Percentiles rank a stretch among this genome's conserved stretches.
Conservation (phyloP, 352 stramenopile genomes). For the Globisporangium yorkense region DNA sequence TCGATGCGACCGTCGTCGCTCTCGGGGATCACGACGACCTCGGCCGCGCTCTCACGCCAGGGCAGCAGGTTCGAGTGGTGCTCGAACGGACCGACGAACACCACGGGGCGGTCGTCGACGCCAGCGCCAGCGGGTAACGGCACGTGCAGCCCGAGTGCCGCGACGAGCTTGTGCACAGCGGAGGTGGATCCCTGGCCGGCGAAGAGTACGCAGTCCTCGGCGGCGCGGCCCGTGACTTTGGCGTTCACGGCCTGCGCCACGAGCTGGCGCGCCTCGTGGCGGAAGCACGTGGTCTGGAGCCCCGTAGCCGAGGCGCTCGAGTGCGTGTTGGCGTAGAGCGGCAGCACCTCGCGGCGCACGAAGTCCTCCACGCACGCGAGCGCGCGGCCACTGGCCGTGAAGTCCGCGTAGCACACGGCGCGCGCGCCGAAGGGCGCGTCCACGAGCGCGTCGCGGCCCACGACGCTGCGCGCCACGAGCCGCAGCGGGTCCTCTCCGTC, state of each 20-base stretch:
- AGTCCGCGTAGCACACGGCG: conserved; percentile 93
- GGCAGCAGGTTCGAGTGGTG: conserved; percentile 98
- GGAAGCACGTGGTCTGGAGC: conserved; percentile 91
- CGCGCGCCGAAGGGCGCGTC: conserved; percentile 61
- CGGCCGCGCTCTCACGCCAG: conserved; percentile 90
- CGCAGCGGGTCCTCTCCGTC: conserved; percentile 19
- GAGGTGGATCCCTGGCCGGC: conserved; percentile 81
- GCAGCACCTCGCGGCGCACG: conserved; percentile 81
- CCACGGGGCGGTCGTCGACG: conserved; percentile 47
- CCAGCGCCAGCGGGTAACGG: conserved; percentile 11
- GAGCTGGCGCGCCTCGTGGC: conserved; percentile 93
- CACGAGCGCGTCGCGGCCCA: conserved; percentile 42
- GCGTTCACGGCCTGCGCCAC: conserved; percentile 89
- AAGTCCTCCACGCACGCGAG: conserved; percentile 90
- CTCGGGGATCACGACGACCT: conserved; percentile 79
- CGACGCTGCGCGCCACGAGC: conserved; percentile 37
- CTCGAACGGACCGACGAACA: conserved; percentile 93
- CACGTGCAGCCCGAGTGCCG: conserved; percentile 50
- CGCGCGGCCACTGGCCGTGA: conserved; percentile 89
- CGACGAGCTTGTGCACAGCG: conserved; percentile 78
- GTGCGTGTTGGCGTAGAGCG: conserved; percentile 97
- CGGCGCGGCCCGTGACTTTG: conserved; percentile 83
- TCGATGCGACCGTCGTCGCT: conserved; percentile 47
- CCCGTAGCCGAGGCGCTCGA: conserved; percentile 84
- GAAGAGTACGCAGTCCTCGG: conserved; percentile 95